Base-by-base conservation (phyloP, 1,139 yeast species). In the Debaryomycetaceae sp. region DNA sequence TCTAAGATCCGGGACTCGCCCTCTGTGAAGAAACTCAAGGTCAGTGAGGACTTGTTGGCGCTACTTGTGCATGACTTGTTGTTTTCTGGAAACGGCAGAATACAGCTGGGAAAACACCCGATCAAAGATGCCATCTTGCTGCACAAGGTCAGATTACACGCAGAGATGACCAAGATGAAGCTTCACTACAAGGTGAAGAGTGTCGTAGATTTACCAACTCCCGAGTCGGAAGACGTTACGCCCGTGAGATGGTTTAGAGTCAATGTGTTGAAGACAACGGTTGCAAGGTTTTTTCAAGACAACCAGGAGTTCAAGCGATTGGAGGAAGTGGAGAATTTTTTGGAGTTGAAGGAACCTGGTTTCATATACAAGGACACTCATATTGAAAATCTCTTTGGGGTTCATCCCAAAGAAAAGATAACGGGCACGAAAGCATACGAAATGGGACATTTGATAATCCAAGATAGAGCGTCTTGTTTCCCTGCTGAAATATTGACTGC, bases 391-490 rank as follows among this genome's bases (percentile, higher is more conserved):
- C 68, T 95, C 31, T 90, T 77, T 61, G 99, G 98, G 3, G 76
- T 93, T 4, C 86, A 84, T 54, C 95, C 96, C 7, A 66, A 72
- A 46, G 89, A 84, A 50, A 78, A 80, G 53, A 65, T 89, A 23
- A 84, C 91, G 22, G 61, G 78, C 1, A 76, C 85, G 6, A 78
- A 76, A 24, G 79, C 88, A 0, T 93, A 93, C 63, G 70, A 78
- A 45, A 67, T 73, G 8, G 99, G 99, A 0, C 76, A 83, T 43
- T 70, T 93, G 20, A 90, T 95, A 46, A 88, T 93, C 48, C 99
- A 93, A 65, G 99, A 93, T 60, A 72, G 99, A 41, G 97, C 98
- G 0, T 90, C 97, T 3, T 93, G 99, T 62, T 89, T 93, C 59
- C 99, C 99, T 0, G 97, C 96, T 0, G 83, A 82, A 47, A 90